Evolutionary conservation across 331 rosid species (phyloP), one percentile per base, ranked within the genome.

Genomic region (Ulmus americana): DNA sequence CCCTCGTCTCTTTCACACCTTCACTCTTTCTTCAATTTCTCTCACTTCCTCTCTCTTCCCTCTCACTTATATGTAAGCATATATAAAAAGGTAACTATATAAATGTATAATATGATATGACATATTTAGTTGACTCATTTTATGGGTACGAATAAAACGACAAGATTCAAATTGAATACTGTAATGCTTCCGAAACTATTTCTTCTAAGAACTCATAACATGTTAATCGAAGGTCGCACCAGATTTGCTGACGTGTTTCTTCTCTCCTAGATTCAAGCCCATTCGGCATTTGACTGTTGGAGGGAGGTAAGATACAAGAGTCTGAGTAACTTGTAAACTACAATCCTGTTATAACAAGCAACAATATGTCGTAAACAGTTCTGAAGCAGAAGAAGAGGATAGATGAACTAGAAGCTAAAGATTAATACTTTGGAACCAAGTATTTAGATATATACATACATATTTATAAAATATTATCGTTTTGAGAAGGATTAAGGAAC

Each of bases 281-380:
- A 91, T 80, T 70, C 82, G 82, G 81, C 68, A 75, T 82, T 80
- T 84, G 66, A 92, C 44, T 28, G 78, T 59, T 12, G 78, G 84
- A 65, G 96, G 91, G 48, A 92, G 95, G 46, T 74, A 74, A 65
- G 90, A 86, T 70, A 85, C 76, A 10, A 89, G 81, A 71, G 80
- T 59, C 65, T 68, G 64, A 59, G 82, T 72, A 46, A 69, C 81
- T 56, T 83, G 63, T 65, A 77, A 63, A 75, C 81, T 69, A 70
- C 69, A 79, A 58, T 89, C 90, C 98, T 92, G 94, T 69, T 75
- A 70, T 63, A 64, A 61, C 61, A 76, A 67, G 54, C 4, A 56
- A 70, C 47, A 63, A 58, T 51, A 39, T 20, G 28, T 70, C 71
- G 45, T 79, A 48, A 57, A 8, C 54, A 12, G 51, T 59, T 57